phyloP scores from a whole-genome alignment of 2,329 filamentous ascomycete genomes.

The Neobulgaria alba region DNA sequence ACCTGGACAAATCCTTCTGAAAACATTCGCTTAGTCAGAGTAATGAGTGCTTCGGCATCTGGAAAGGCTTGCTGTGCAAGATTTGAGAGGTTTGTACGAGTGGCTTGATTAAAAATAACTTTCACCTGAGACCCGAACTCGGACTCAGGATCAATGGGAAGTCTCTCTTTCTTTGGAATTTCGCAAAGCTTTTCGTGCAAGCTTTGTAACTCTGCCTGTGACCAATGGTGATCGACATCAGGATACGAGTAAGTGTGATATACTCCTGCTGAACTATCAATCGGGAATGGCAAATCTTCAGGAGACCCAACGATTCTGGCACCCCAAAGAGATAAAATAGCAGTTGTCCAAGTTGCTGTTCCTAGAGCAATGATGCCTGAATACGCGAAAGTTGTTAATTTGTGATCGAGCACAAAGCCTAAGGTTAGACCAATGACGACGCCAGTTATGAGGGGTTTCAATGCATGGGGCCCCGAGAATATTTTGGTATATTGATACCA shows the following conservation, averaged over 20 bases:
- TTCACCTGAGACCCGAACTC: conserved; percentile 36
- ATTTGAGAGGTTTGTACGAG: conserved; percentile 24
- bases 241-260: conserved; percentile 16
- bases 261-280: conserved; percentile 6
- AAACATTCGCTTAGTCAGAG: no score
- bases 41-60: conserved; percentile 26
- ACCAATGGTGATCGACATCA: conserved; percentile 36
- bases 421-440: conserved; percentile 7
- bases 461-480: conserved; percentile 10
- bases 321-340: conserved; percentile 38
- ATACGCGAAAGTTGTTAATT: conserved; percentile 6
- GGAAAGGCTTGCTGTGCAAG: conserved; percentile 37
- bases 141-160: conserved; percentile 34
- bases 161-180: conserved; percentile 35
- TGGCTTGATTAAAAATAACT: conserved; percentile 29
- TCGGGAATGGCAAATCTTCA: no score
- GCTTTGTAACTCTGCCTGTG: conserved; percentile 41
- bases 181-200: conserved; percentile 35
- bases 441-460: conserved; percentile 11
- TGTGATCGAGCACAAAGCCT: conserved; percentile 7
- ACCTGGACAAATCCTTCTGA: no score
- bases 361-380: conserved; percentile 8
- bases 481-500: conserved; percentile 14
- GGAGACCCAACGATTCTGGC: no score
- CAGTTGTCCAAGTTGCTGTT: conserved; percentile 33